phyloP scores from a whole-genome alignment of 1,284 basidiomycete genomes.

The Coniferiporia weirii region DNA sequence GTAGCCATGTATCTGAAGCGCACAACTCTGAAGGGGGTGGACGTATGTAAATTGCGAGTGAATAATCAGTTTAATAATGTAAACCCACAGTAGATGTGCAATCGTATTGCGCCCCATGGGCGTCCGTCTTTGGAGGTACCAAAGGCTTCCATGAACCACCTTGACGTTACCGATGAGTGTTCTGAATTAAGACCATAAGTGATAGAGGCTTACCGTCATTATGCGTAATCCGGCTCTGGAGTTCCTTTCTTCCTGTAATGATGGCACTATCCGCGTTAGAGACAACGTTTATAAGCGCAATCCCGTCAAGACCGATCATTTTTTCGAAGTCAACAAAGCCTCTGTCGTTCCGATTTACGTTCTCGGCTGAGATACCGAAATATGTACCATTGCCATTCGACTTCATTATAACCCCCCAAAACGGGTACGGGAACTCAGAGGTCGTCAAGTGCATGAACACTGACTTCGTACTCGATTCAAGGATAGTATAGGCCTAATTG shows the following conservation, averaged over 20 bases:
- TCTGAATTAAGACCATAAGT: not conserved
- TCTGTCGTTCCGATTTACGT: slow-evolving; percentile 82
- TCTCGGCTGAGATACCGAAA: slow-evolving; percentile 80
- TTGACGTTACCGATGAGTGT: slow-evolving; percentile 24
- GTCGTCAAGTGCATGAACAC: slow-evolving; percentile 97
- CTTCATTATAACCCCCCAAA: slow-evolving; percentile 92
- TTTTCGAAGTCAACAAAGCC: slow-evolving; percentile 99
- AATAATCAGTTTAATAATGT: not conserved
- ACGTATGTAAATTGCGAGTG: not conserved
- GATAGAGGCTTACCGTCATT: slow-evolving; percentile 71
- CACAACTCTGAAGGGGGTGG: slow-evolving; percentile 57
- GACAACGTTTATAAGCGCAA: slow-evolving; percentile 90
- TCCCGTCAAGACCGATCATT: slow-evolving; percentile 93
- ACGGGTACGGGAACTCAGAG: slow-evolving; percentile 65
- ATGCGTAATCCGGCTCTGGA: slow-evolving; percentile 90
- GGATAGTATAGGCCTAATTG: slow-evolving; percentile 80
- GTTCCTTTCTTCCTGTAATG: slow-evolving; percentile 67
- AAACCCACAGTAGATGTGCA: slow-evolving; percentile 66
- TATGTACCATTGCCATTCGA: slow-evolving; percentile 99
- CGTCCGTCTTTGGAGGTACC: slow-evolving; percentile 72
- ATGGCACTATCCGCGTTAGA: slow-evolving; percentile 75
- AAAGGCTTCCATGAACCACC: slow-evolving; percentile 86
- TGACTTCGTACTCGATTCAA: slow-evolving; percentile 90
- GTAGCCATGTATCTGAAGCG: slow-evolving; percentile 91
- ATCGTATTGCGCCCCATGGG: slow-evolving; percentile 67